Evolutionary conservation across 768 basidiomycete species (phyloP), one percentile per base, ranked within the genome.

Genomic region (Pleurotus eryngii): DNA sequence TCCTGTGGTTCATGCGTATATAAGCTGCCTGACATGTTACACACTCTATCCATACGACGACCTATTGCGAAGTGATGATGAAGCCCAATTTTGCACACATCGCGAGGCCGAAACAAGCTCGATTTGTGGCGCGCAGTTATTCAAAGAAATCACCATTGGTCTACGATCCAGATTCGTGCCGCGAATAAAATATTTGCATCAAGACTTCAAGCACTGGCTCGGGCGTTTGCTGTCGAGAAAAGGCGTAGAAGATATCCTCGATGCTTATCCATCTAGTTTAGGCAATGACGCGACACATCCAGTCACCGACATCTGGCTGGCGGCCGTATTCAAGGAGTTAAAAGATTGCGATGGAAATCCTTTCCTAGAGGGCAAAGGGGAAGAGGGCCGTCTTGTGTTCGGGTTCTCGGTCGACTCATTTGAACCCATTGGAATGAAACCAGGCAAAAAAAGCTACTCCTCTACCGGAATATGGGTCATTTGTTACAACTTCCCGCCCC

Each of bases 1-100:
- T 42, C 66, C 70, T 1, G 49, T 64, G 11, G 61, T 61, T 0
- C 49, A 46, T 0, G 46, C 55, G 14, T 69, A 61, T 55, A 6
- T 70, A 0, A 60, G 46, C 20, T 73, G 72, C 46, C 62, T 65
- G 2, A 48, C 1, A 0, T 73, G 70, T 51, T 64, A 63, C 49
- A 50, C 42, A 6, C 50, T 70, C 1, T 65, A 62, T 42, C 61
- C 65, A 4, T 59, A 62, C 38, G 11, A 39, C 11, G 20, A 20
- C 20, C 20, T 20, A 20, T 20, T 20, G 20, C 45, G 63, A 0
- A 18, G 43, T 17, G 17, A 58, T 27, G 59, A 42, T 30, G 59
- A 47, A 8, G 55, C 37, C 53, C 5, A 26, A 38, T 1, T 22
- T 54, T 54, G 51, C 26, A 35, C 37, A 17, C 30, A 54, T 39